Percentiles rank a stretch among this genome's conserved stretches.
Conservation (phyloP, 2,329 filamentous ascomycete genomes). For the Didymella sp. region DNA sequence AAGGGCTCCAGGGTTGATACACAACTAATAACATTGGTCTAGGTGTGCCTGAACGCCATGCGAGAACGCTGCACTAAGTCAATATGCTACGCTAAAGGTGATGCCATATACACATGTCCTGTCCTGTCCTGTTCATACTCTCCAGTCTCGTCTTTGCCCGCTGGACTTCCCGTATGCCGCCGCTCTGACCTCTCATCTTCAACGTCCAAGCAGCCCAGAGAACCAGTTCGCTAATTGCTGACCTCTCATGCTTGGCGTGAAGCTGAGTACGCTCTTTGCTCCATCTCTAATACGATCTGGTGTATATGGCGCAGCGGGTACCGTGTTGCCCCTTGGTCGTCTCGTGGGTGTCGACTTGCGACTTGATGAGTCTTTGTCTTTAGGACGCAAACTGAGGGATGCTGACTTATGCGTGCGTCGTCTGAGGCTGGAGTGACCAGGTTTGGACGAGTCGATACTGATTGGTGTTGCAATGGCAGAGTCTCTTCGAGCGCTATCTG, state of each 20-base stretch:
- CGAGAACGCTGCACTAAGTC: neutral
- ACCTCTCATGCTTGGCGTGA: slow-evolving; percentile 34
- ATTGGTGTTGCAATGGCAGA: slow-evolving; percentile 11
- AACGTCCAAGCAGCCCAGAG: slow-evolving; percentile 41
- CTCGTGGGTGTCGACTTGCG: slow-evolving; percentile 22
- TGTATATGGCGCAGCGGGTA: slow-evolving; percentile 7
- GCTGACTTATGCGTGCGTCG: slow-evolving; percentile 15
- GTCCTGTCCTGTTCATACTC: neutral
- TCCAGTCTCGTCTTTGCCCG: neutral
- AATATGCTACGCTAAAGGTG: neutral
- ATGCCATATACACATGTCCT: neutral
- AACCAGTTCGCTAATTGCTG: slow-evolving; percentile 45
- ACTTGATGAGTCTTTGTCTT: slow-evolving; percentile 12
- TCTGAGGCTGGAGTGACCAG: neutral
- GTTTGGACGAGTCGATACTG: slow-evolving; percentile 1
- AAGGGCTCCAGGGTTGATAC: too few relatives aligned
- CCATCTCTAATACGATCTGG: neutral
- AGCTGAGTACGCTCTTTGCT: slow-evolving; percentile 27
- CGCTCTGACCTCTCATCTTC: too few relatives aligned
- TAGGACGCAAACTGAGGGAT: slow-evolving; percentile 19
- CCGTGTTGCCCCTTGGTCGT: slow-evolving; percentile 31
- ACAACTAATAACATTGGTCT: too few relatives aligned
- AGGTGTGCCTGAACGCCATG: neutral
- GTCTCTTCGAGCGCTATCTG: neutral
- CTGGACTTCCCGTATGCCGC: neutral